These are phyloP conservation scores for Lepraria neglecta DNA, from an alignment of 495 filamentous ascomycete genomes.

Conservation along the genomic window DNA sequence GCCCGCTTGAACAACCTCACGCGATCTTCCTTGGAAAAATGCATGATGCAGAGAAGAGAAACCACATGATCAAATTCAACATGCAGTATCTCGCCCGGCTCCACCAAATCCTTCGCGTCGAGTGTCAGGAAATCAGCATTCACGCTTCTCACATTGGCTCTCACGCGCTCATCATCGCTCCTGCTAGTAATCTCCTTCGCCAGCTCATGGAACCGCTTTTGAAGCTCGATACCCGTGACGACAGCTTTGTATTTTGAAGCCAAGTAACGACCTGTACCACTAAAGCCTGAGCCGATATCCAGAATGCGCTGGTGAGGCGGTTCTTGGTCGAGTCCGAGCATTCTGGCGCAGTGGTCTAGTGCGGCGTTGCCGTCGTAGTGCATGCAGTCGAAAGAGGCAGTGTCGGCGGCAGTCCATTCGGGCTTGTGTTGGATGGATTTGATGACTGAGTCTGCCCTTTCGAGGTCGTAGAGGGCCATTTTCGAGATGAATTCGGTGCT, in stretches of 20 bases:
- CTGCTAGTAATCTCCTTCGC: background rate
- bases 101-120: background rate
- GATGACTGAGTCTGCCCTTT: background rate
- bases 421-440: background rate
- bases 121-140: constrained; percentile 12
- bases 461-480: constrained; percentile 15
- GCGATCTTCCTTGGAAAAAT: constrained; percentile 1
- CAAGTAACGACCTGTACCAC: constrained; percentile 11
- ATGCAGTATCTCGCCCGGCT: background rate
- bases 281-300: constrained; percentile 13
- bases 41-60: constrained; percentile 9
- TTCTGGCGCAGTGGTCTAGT: constrained; percentile 1
- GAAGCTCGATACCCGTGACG: constrained; percentile 12
- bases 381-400: constrained; percentile 15
- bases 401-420: constrained; percentile 12
- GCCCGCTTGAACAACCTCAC: background rate
- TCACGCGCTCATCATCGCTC: background rate
- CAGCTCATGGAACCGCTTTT: constrained; percentile 6
- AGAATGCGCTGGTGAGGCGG: background rate
- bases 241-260: constrained; percentile 4
- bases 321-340: background rate
- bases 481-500: background rate
- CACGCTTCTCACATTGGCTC: constrained; percentile 5
- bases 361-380: constrained; percentile 15
- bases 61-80: constrained; percentile 1